phyloP scores from a whole-genome alignment of 2,329 filamentous ascomycete genomes.

The Bipolaris bicolor region DNA sequence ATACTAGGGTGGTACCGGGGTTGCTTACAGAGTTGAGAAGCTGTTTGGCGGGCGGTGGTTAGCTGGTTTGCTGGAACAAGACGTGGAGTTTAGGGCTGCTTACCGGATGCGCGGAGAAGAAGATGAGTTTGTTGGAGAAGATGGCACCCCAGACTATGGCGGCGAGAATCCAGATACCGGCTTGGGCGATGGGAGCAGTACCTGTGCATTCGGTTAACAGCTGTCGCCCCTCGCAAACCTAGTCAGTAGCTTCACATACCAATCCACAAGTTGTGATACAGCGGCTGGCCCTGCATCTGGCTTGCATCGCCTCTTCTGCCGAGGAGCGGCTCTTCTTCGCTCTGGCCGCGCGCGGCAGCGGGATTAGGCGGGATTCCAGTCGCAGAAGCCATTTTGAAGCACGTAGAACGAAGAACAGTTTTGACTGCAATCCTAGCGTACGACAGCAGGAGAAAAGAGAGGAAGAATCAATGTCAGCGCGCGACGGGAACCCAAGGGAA shows the following conservation, averaged over 20 bases:
- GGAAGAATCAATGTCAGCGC: not conserved
- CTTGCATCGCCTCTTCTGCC: slow-evolving; percentile 74
- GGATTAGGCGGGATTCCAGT: slow-evolving; percentile 66
- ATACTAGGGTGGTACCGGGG: slow-evolving; percentile 13
- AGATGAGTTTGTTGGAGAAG: slow-evolving; percentile 71
- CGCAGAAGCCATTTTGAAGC: slow-evolving; percentile 67
- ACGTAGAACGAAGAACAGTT: not conserved
- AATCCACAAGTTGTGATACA: slow-evolving; percentile 74
- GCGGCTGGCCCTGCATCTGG: slow-evolving; percentile 67
- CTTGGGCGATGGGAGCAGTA: slow-evolving; percentile 80
- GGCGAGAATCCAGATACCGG: slow-evolving; percentile 75
- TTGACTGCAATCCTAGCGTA: not conserved
- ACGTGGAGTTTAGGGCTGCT: slow-evolving; percentile 33
- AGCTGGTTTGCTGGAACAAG: not conserved
- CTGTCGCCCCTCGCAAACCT: not conserved
- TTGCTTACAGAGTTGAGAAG: slow-evolving; percentile 58
- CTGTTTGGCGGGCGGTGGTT: slow-evolving; percentile 35
- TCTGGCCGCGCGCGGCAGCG: slow-evolving; percentile 44
- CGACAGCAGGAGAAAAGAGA: not conserved
- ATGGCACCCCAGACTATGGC: slow-evolving; percentile 79
- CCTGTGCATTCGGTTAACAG: slow-evolving; percentile 58
- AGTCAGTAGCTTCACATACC: slow-evolving; percentile 60
- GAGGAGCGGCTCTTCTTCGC: slow-evolving; percentile 73
- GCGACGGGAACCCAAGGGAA: slow-evolving; percentile 15
- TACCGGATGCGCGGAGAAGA: slow-evolving; percentile 90